A percentile compares a stretch with the other conserved stretches of the same genome.
These are phyloP conservation scores for Penicillium mononematosum DNA, from an alignment of 495 filamentous ascomycete genomes.

Conservation along the genomic window DNA sequence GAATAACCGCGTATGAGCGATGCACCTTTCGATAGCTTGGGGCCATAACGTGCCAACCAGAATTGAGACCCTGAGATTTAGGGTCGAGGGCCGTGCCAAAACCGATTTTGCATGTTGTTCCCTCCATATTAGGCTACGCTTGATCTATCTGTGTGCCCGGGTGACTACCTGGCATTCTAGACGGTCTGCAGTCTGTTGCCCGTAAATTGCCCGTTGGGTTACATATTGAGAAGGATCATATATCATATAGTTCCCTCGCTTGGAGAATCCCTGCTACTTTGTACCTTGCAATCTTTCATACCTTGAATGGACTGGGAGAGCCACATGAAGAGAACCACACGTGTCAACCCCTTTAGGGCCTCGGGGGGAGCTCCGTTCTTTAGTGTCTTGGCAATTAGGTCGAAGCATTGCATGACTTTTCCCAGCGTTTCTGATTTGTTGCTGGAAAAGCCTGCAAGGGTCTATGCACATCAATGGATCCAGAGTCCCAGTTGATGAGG, in stretches of 20 bases:
- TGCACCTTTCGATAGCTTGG: constrained; percentile 1
- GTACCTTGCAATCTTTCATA: no score
- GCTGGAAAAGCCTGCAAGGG: neutral
- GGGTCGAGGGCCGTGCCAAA: neutral
- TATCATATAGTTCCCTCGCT: neutral
- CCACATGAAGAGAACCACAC: neutral
- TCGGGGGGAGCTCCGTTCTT: neutral
- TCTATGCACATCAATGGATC: neutral
- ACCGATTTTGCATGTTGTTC: neutral
- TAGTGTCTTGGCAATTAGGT: neutral
- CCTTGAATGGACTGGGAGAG: neutral
- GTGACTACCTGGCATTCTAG: neutral
- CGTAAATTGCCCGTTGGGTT: neutral
- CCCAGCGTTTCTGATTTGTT: neutral
- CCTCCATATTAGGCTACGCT: neutral
- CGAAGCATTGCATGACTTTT: neutral
- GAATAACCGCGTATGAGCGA: neutral
- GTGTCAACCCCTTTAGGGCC: neutral
- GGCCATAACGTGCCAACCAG: neutral
- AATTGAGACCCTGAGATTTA: neutral
- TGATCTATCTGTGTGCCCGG: constrained; percentile 2
- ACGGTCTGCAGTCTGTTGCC: neutral
- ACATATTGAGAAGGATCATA: neutral
- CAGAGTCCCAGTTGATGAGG: neutral
- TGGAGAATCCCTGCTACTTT: neutral